Percentiles rank a stretch among this genome's conserved stretches.
phyloP scores from a whole-genome alignment of 1,284 basidiomycete species.

The Fomitopsis palustris region DNA sequence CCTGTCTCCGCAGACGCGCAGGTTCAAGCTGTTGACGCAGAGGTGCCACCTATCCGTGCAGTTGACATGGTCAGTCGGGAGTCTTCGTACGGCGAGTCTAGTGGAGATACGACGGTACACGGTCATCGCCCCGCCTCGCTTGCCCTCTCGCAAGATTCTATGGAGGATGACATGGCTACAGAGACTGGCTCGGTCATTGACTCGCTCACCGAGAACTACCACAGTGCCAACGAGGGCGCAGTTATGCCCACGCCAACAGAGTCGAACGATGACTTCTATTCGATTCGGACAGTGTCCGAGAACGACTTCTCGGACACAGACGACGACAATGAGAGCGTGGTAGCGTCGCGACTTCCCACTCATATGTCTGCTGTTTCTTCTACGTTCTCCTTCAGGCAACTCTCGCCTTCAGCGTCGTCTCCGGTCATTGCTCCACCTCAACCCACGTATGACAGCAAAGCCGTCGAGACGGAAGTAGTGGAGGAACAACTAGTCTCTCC shows the following conservation, averaged over 20 bases:
- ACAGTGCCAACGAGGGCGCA: constrained; percentile 78
- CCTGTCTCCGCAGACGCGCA: constrained; percentile 4
- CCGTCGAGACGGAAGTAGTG: constrained; percentile 31
- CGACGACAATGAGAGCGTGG: constrained; percentile 64
- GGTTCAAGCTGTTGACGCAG: constrained; percentile 9
- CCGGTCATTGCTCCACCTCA: constrained; percentile 5
- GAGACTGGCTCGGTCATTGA: constrained; percentile 64
- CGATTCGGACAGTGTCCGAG: constrained; percentile 68
- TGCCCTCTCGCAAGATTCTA: constrained; percentile 30
- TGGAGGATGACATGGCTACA: constrained; percentile 53
- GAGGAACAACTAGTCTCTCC: constrained; percentile 20
- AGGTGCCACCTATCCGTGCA: constrained; percentile 2
- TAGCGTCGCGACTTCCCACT: constrained; percentile 48
- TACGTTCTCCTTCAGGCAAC: constrained; percentile 14
- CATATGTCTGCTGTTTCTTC: constrained; percentile 26
- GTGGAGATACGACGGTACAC: constrained; percentile 47
- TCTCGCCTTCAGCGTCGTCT: constrained; percentile 9
- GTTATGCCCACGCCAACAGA: constrained; percentile 56
- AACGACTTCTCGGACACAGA: constrained; percentile 51
- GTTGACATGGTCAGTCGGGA: not conserved
- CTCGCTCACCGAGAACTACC: constrained; percentile 74
- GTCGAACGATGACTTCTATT: constrained; percentile 69
- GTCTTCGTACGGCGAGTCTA: constrained; percentile 29
- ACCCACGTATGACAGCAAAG: constrained; percentile 37
- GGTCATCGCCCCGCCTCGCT: constrained; percentile 32